These are phyloP conservation scores for Asterophora parasitica DNA, from an alignment of 768 basidiomycete species.

Conservation along the genomic window DNA sequence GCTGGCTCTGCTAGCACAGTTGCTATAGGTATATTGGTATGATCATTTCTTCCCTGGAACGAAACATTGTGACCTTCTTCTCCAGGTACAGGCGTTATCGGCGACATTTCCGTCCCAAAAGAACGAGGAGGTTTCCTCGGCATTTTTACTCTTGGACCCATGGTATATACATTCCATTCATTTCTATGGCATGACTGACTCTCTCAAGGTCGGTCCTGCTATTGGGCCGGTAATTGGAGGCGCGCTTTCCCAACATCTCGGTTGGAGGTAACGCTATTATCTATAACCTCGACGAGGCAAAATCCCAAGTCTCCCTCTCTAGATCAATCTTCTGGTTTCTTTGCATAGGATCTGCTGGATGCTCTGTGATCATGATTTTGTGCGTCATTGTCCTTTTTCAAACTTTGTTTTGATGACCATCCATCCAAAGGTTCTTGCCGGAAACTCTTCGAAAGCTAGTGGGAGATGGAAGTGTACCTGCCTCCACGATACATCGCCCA, in stretches of 20 bases:
- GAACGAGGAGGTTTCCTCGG: constrained; percentile 78
- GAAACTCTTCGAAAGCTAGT: constrained; percentile 53
- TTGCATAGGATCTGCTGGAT: constrained; percentile 41
- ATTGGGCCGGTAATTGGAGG: constrained; percentile 61
- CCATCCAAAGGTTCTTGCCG: constrained; percentile 39
- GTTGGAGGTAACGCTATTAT: constrained; percentile 49
- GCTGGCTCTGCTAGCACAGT: constrained; percentile 77
- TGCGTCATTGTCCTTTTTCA: constrained; percentile 28
- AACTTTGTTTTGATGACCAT: constrained; percentile 28
- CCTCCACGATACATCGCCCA: constrained; percentile 43
- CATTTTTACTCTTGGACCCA: constrained; percentile 58
- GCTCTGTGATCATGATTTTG: constrained; percentile 46
- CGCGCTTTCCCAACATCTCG: constrained; percentile 47
- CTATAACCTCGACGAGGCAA: background rate
- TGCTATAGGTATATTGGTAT: constrained; percentile 50
- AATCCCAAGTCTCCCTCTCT: background rate
- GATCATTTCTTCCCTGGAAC: background rate
- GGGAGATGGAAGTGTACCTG: constrained; percentile 46
- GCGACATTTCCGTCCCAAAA: constrained; percentile 67
- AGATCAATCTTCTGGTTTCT: constrained; percentile 66
- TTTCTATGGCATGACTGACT: background rate
- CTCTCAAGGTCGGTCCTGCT: constrained; percentile 50
- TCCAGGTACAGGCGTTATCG: constrained; percentile 68
- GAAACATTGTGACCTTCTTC: background rate
- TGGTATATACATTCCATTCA: constrained; percentile 31